Conservation (phyloP, 768 basidiomycete species). For the Lactarius pseudohatsudake region DNA sequence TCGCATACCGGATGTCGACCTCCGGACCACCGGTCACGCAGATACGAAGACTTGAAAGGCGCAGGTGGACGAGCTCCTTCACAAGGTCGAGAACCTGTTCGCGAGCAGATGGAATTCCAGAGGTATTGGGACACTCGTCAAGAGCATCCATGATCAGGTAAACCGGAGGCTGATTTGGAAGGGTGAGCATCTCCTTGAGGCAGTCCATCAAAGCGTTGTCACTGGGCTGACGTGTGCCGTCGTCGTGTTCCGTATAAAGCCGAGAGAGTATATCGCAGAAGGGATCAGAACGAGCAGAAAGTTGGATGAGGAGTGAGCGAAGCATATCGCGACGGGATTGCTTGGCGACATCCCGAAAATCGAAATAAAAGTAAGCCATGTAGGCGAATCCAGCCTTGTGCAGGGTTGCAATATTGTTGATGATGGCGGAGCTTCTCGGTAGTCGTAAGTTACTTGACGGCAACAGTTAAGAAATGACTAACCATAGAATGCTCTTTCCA, state of each 20-base stretch:
- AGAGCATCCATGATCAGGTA: neutral
- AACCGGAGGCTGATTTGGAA: neutral
- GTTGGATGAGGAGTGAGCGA: neutral
- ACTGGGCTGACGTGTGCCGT: neutral
- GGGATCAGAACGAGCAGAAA: neutral
- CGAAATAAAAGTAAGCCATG: neutral
- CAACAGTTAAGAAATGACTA: neutral
- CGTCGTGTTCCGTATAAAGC: neutral
- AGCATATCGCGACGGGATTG: neutral
- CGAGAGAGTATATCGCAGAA: neutral
- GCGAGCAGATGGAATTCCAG: neutral
- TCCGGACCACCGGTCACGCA: neutral
- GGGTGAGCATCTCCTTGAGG: neutral
- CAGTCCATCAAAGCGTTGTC: neutral
- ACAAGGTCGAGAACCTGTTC: neutral
- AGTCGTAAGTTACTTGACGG: neutral
- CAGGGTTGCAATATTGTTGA: neutral
- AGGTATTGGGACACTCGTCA: neutral
- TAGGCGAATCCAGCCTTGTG: neutral
- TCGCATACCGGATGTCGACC: too few relatives aligned
- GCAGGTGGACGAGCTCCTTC: neutral
- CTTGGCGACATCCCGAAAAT: neutral
- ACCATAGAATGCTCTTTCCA: neutral
- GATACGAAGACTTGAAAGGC: neutral
- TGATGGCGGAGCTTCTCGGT: neutral